Percentiles rank a stretch among this genome's conserved stretches.
These are phyloP conservation scores for Sclerotiophoma versabilis DNA, from an alignment of 2,329 filamentous ascomycete genomes.

Conservation along the genomic window DNA sequence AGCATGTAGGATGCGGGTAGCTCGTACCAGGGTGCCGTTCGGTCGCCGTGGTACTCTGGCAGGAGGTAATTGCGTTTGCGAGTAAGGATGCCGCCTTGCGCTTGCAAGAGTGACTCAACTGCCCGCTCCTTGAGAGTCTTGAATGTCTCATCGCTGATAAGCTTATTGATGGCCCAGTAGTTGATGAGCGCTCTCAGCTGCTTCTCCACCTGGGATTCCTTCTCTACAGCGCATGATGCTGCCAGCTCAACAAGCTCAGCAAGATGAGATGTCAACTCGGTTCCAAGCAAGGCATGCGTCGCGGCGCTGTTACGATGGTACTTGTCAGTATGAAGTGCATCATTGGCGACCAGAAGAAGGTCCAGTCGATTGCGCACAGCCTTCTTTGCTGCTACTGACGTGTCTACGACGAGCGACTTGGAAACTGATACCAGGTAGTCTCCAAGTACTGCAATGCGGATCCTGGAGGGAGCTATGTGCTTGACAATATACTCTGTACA, in stretches of 20 bases:
- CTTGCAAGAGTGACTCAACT: conserved; percentile 51
- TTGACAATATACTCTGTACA: conserved; percentile 86
- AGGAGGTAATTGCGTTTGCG: conserved; percentile 71
- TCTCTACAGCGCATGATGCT: conserved; percentile 61
- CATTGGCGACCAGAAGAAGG: conserved; percentile 79
- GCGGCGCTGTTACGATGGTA: conserved; percentile 25
- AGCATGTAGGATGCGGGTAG: conserved; percentile 83
- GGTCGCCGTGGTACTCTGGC: conserved; percentile 79
- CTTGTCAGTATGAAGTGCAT: conserved; percentile 67
- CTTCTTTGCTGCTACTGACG: conserved; percentile 53
- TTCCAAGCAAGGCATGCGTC: conserved; percentile 19
- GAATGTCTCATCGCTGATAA: conserved; percentile 64
- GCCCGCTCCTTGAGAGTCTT: conserved; percentile 67
- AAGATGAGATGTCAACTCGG: conserved; percentile 63
- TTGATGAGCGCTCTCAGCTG: conserved; percentile 67
- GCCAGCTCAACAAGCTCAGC: conserved; percentile 67
- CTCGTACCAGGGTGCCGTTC: conserved; percentile 77
- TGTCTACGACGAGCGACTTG: conserved; percentile 59
- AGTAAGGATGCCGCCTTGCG: conserved; percentile 37
- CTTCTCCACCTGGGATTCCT: conserved; percentile 69
- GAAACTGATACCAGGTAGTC: conserved; percentile 78
- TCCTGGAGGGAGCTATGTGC: conserved; percentile 72
- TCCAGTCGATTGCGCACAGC: conserved; percentile 73
- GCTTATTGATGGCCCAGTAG: conserved; percentile 73
- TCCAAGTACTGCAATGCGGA: conserved; percentile 71